Percentiles rank a stretch among this genome's conserved stretches.
Evolutionary conservation across 192 early-diverging fungal species (phyloP).

Genomic region (Umbelopsis ramanniana): DNA sequence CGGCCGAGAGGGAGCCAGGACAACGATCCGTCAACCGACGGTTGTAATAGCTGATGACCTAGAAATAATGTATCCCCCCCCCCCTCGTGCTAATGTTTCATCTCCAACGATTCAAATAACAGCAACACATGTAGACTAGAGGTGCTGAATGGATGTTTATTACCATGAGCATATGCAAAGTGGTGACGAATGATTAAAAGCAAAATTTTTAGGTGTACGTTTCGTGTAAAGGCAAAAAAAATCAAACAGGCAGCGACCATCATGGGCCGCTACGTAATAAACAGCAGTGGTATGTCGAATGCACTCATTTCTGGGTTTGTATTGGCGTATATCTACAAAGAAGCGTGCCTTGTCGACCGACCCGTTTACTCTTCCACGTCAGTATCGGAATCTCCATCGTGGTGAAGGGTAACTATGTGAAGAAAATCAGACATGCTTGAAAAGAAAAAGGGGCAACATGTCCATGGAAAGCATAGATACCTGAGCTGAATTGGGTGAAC

Average conservation of each 20-base stretch:
- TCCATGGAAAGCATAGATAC: conserved; percentile 22
- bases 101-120: no score
- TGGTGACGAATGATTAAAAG: no score
- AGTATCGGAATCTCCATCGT: conserved; percentile 55
- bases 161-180: background rate
- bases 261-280: no score
- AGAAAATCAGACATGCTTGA: conserved; percentile 9
- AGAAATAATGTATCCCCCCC: background rate
- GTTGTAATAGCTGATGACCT: background rate
- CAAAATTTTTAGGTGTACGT: no score
- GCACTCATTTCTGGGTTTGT: background rate
- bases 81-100: background rate
- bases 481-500: conserved; percentile 64
- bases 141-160: background rate
- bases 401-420: conserved; percentile 54
- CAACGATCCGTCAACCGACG: conserved; percentile 16
- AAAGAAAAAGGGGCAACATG: background rate
- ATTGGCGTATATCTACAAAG: background rate
- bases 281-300: no score
- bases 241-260: no score
- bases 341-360: background rate
- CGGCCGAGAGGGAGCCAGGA: background rate
- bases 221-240: no score
- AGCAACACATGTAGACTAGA: background rate
- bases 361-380: conserved; percentile 14